Evolutionary conservation across 352 stramenopile genomes (phyloP).

Genomic region (Pythium phragmiticola): DNA sequence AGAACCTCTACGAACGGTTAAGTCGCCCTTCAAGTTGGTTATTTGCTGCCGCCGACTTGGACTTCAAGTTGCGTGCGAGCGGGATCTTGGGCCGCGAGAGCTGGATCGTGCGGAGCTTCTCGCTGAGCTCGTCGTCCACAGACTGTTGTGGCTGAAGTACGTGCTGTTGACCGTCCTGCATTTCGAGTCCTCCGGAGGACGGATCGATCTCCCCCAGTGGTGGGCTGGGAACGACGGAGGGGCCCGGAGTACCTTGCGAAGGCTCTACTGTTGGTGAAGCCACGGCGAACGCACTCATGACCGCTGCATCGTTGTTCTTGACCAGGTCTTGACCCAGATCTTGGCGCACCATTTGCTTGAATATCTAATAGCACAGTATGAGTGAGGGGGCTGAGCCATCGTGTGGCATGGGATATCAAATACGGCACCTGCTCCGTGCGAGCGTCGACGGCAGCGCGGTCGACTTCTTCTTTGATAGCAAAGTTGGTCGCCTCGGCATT

Average conservation of each 20-base stretch:
- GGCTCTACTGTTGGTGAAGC: not conserved
- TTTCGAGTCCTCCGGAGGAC: not conserved
- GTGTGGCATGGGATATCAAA: too few species aligned
- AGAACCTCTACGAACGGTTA: conserved; percentile 20
- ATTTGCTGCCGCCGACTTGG: conserved; percentile 31
- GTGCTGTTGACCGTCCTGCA: conserved; percentile 5
- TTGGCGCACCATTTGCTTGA: conserved; percentile 56
- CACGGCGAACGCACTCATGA: not conserved
- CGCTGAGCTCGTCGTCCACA: conserved; percentile 53
- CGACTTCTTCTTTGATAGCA: conserved; percentile 51
- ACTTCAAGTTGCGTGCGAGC: conserved; percentile 18
- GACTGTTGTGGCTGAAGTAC: conserved; percentile 28
- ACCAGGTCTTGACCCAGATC: conserved; percentile 38
- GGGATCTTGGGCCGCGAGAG: conserved; percentile 56
- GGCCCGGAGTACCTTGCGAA: not conserved
- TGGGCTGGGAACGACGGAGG: not conserved
- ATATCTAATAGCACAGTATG: conserved; percentile 31
- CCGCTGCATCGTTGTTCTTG: not conserved
- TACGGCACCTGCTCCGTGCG: conserved; percentile 42
- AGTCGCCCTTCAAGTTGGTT: conserved; percentile 14
- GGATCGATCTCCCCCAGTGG: not conserved
- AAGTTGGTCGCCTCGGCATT: conserved; percentile 73
- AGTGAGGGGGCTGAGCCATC: not conserved
- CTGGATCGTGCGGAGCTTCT: conserved; percentile 70
- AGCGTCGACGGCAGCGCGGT: conserved; percentile 44